These are phyloP conservation scores for Bacterosira constricta DNA, from an alignment of 108 stramenopile genomes.

Conservation along the genomic window DNA sequence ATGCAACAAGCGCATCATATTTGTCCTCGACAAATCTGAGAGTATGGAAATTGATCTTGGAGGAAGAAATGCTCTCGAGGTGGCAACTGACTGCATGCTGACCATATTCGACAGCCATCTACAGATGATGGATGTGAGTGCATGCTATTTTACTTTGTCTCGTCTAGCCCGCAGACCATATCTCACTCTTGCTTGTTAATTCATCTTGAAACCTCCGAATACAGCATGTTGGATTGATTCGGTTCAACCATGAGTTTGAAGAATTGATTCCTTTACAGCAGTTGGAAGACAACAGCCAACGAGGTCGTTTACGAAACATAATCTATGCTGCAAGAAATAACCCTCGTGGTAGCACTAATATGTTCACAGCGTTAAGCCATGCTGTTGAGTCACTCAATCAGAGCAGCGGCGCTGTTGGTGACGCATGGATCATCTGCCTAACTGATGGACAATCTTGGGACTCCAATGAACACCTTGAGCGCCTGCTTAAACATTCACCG, in stretches of 20 bases:
- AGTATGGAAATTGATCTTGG: conserved; percentile 19
- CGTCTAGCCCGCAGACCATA: neutral
- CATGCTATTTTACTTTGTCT: neutral
- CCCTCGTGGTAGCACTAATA: conserved; percentile 14
- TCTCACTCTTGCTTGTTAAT: neutral
- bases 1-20: conserved; percentile 3
- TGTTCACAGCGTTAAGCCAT: conserved; percentile 14
- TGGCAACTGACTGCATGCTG: conserved; percentile 26
- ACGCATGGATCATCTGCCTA: conserved; percentile 27
- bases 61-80: conserved; percentile 18
- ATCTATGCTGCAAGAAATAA: conserved; percentile 4
- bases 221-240: conserved; percentile 21
- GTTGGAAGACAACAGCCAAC: neutral
- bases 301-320: neutral
- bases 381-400: neutral
- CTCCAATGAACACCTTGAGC: neutral
- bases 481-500: conserved; percentile 7
- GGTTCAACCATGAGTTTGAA: conserved; percentile 7
- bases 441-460: conserved; percentile 32
- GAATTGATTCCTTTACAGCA: conserved; percentile 11
- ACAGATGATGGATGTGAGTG: conserved; percentile 28
- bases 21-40: conserved; percentile 30
- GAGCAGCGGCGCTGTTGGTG: neutral
- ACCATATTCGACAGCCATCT: conserved; percentile 28
- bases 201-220: neutral